phyloP scores from a whole-genome alignment of 495 filamentous ascomycete genomes.

The Penicillium steckii region DNA sequence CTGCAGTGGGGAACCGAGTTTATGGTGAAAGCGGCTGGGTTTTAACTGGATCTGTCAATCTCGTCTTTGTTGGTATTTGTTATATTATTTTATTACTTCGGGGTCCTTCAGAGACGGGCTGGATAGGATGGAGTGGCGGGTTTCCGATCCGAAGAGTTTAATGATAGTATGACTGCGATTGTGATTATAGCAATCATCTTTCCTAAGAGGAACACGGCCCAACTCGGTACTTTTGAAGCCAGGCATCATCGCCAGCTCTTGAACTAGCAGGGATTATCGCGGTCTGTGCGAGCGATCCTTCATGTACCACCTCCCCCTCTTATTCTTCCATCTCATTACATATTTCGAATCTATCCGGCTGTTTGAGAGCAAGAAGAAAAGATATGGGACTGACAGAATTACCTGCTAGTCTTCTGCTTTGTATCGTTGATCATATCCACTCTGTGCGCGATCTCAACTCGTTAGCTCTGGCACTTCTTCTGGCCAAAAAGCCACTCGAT shows the following conservation, averaged over 20 bases:
- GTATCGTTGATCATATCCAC: no score
- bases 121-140: constrained; percentile 76
- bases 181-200: neutral
- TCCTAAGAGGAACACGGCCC: neutral
- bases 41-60: constrained; percentile 62
- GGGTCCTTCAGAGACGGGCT: constrained; percentile 68
- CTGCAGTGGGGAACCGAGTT: constrained; percentile 66
- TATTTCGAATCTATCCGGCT: no score
- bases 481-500: no score
- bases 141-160: constrained; percentile 9
- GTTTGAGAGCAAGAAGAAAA: no score
- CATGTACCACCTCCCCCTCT: no score
- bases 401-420: neutral
- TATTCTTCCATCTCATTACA: neutral
- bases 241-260: neutral
- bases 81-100: constrained; percentile 55
- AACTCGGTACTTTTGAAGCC: neutral
- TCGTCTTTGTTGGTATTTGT: constrained; percentile 63
- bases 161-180: neutral
- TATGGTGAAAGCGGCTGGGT: constrained; percentile 73
- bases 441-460: no score
- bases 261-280: neutral
- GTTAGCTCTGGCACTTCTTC: no score
- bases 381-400: neutral
- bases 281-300: no score